These are phyloP conservation scores for Eucalyptus viminalis DNA, from an alignment of 345 rosid genomes.

Conservation along the genomic window DNA sequence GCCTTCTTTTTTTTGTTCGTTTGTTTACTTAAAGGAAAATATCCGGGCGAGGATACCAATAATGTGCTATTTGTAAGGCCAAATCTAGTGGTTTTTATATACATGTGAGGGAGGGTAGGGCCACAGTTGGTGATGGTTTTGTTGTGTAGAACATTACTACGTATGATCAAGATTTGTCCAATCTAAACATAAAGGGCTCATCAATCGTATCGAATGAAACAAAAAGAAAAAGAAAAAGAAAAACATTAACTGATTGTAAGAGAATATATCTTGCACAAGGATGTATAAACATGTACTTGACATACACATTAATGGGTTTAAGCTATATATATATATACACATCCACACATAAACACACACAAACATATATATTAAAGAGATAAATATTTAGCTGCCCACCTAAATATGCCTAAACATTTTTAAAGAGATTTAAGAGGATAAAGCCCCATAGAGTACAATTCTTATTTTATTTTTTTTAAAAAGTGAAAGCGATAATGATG, in stretches of 20 bases:
- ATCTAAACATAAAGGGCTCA: background rate
- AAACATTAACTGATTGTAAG: background rate
- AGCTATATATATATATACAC: background rate
- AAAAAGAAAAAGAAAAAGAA: background rate
- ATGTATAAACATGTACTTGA: background rate
- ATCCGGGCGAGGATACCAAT: background rate
- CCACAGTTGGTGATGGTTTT: background rate
- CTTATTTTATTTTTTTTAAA: background rate
- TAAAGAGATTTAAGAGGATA: background rate
- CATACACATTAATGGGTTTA: background rate
- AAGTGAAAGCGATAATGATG: background rate
- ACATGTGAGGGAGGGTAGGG: background rate
- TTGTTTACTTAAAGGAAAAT: background rate
- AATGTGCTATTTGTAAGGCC: background rate
- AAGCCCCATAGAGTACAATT: background rate
- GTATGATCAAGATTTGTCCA: background rate
- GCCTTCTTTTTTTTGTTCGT: background rate
- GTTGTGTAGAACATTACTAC: background rate
- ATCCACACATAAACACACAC: no score
- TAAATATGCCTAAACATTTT: background rate
- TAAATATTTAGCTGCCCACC: background rate
- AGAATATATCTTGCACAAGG: background rate
- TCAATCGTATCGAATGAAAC: background rate
- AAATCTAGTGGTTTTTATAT: background rate
- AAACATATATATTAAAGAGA: background rate